Evolutionary conservation across 306 rosid genomes (phyloP).

Genomic region (Cyamopsis tetragonoloba): DNA sequence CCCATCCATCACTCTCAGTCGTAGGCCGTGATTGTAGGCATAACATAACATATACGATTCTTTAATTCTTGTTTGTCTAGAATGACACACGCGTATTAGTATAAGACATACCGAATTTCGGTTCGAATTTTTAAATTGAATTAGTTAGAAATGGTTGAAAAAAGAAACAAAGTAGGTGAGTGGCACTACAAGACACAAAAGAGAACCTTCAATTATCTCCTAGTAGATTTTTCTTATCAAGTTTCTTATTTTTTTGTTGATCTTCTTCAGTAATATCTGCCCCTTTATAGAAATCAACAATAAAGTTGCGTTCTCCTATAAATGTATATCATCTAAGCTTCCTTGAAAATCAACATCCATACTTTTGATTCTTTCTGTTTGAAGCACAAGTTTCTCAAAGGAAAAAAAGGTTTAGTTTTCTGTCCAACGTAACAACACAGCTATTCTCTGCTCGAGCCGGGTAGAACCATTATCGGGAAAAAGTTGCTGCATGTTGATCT

Average conservation of each 20-base stretch:
- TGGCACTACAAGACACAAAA: background rate
- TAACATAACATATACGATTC: background rate
- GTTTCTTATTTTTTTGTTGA: background rate
- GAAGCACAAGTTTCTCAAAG: background rate
- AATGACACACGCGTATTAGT: background rate
- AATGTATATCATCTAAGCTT: background rate
- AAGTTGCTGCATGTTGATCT: no score
- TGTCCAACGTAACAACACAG: no score
- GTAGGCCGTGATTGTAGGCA: slow-evolving; percentile 9
- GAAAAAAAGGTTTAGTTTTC: no score
- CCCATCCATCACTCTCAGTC: no score
- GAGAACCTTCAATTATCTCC: background rate
- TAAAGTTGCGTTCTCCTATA: background rate
- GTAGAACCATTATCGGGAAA: no score
- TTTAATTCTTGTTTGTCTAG: background rate
- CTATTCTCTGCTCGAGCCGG: no score
- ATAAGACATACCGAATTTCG: background rate
- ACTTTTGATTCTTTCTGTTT: background rate
- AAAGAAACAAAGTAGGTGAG: background rate
- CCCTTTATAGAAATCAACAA: background rate
- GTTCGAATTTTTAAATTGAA: background rate
- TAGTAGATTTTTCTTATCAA: background rate
- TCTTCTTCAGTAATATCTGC: background rate
- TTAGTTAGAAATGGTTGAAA: background rate
- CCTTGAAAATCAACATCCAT: background rate